Conservation (phyloP, 805 yeast genomes). For the Lipomyces orientalis region DNA sequence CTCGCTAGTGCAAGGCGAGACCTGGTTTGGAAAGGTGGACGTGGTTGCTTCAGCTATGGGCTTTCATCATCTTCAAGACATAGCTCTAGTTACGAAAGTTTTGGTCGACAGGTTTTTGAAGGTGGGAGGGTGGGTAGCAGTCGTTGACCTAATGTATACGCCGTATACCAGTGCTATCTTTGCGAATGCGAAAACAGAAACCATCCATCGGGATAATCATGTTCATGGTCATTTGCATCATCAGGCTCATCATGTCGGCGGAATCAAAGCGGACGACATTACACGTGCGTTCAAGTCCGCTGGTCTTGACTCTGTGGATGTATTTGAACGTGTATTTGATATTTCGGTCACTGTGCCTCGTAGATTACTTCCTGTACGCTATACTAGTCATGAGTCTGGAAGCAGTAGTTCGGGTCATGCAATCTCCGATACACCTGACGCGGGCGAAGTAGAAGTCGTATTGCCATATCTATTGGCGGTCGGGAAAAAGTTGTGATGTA, state of each 20-base stretch:
- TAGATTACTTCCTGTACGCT: neutral
- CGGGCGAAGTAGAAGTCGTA: slow-evolving; percentile 1
- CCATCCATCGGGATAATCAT: neutral
- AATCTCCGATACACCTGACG: neutral
- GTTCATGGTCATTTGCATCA: slow-evolving; percentile 1
- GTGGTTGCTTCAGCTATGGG: slow-evolving; percentile 27
- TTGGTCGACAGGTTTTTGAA: slow-evolving; percentile 8
- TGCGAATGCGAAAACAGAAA: neutral
- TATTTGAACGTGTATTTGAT: slow-evolving; percentile 21
- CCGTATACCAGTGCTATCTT: slow-evolving; percentile 17
- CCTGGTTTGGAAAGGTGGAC: slow-evolving; percentile 14
- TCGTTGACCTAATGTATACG: slow-evolving; percentile 23
- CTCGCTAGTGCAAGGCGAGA: neutral
- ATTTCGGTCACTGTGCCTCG: slow-evolving; percentile 16
- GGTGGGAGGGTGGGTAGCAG: slow-evolving; percentile 21
- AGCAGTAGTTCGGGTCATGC: neutral
- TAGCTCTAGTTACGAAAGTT: slow-evolving; percentile 1
- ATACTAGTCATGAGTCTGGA: neutral
- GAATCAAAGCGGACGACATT: slow-evolving; percentile 14
- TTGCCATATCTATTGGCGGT: slow-evolving; percentile 24
- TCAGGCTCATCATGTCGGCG: slow-evolving; percentile 23
- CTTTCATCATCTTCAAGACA: slow-evolving; percentile 28
- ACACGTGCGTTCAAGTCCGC: slow-evolving; percentile 14
- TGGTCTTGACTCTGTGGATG: slow-evolving; percentile 9
- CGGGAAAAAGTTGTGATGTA: slow-evolving; percentile 11